Base-by-base conservation (phyloP, 257 asterid species). In the Avicennia marina region DNA sequence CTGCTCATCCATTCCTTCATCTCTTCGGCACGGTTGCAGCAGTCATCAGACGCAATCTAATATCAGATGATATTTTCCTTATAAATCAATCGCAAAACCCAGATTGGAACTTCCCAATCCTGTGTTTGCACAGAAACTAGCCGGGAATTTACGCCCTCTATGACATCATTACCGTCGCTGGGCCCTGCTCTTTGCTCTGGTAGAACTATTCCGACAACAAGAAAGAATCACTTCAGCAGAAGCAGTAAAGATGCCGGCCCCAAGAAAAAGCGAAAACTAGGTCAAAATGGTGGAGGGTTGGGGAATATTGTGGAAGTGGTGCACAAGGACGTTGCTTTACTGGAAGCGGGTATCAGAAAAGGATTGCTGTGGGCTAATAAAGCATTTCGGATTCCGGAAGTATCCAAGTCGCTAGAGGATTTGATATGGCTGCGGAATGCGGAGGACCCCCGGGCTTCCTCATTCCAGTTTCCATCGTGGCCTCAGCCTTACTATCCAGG, bases 401-500 rank as follows among this genome's bases (percentile, higher is more conserved):
- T 85, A 15, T 75, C 77, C 0, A 85, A 83, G 67, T 52, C 82
- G 34, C 60, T 83, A 56, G 95, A 88, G 73, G 93, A 91, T 61
- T 63, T 85, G 8, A 46, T 91, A 19, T 91, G 98, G 98, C 81
- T 91, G 41, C 82, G 95, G 54, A 76, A 72, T 65, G 63, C 78
- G 43, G 95, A 91, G 72, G 79, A 88, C 59, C 81, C 83, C 7
- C 46, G 32, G 20, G 78, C 69, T 42, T 58, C 72, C 53, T 29
- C 16, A 25, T 63, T 58, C 18, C 69, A 27, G 67, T 33, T 67
- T 44, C 88, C 90, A 42, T 58, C 82, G 13, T 81, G 91, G 89
- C 94, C 98, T 50, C 86, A 81, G 72, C 96, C 98, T 64, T 75
- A 33, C 41, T 91, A 88, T 68, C 80, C 94, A 78, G 95, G 96